Percentiles rank a stretch among this genome's conserved stretches.
Conservation (phyloP, 73 alveolate species). For the Paramecium tetraurelia region DNA sequence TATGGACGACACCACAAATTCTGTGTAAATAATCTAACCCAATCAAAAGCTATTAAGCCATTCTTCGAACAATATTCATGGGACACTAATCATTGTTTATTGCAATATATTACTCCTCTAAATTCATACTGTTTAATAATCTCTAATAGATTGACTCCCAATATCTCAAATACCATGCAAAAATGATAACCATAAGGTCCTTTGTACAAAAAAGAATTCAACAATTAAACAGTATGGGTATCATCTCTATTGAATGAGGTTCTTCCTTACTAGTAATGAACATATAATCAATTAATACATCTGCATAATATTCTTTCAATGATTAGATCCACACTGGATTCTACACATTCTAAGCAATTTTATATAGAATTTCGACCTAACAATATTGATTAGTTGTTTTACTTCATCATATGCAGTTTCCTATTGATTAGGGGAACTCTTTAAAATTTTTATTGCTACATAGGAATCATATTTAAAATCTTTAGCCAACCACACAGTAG, state of each 20-base stretch:
- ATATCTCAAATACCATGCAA: constrained; percentile 98
- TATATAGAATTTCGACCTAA: constrained; percentile 68
- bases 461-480: constrained; percentile 86
- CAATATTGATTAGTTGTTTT: constrained; percentile 58
- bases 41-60: constrained; percentile 91
- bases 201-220: constrained; percentile 61
- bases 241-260: constrained; percentile 51
- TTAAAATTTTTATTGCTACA: constrained; percentile 95
- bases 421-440: constrained; percentile 95
- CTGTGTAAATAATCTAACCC: constrained; percentile 97
- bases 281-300: background rate
- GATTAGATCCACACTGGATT: constrained; percentile 57
- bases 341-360: constrained; percentile 83
- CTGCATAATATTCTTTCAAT: constrained; percentile 36
- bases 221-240: constrained; percentile 60
- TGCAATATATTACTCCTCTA: constrained; percentile 63
- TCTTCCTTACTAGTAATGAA: constrained; percentile 14
- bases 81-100: constrained; percentile 4
- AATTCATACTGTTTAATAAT: constrained; percentile 84
- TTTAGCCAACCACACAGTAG: constrained; percentile 99
- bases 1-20: constrained; percentile 92
- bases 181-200: constrained; percentile 76
- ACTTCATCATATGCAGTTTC: constrained; percentile 99
- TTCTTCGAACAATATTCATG: constrained; percentile 66
- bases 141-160: constrained; percentile 97